These are phyloP conservation scores for Globisporangium spinosum DNA, from an alignment of 352 stramenopile species.

Conservation along the genomic window DNA sequence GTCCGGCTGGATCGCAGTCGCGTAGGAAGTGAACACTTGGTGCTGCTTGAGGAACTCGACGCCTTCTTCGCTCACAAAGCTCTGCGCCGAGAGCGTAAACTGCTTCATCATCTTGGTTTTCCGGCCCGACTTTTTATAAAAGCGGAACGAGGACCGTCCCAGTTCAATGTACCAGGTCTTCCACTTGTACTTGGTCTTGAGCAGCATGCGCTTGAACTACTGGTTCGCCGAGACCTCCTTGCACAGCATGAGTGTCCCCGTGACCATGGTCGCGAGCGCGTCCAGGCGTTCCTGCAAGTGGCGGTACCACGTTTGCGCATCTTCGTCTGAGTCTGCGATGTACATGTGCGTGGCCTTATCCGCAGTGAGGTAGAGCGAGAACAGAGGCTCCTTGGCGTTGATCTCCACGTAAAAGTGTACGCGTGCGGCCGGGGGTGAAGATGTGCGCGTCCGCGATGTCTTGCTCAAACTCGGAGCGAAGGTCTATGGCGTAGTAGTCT, in stretches of 20 bases:
- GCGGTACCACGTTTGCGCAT: slow-evolving; percentile 44
- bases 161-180: slow-evolving; percentile 53
- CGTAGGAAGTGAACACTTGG: slow-evolving; percentile 33
- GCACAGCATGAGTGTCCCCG: slow-evolving; percentile 42
- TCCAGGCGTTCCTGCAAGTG: slow-evolving; percentile 51
- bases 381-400: slow-evolving; percentile 42
- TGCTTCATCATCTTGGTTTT: slow-evolving; percentile 63
- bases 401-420: slow-evolving; percentile 64
- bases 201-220: slow-evolving; percentile 48
- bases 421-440: slow-evolving; percentile 39
- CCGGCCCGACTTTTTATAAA: slow-evolving; percentile 40
- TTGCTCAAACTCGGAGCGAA: slow-evolving; percentile 53
- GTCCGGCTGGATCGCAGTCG: slow-evolving; percentile 33
- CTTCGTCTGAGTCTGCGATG: slow-evolving; percentile 44
- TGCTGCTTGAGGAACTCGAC: slow-evolving; percentile 49
- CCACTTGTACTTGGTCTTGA: slow-evolving; percentile 72
- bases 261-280: slow-evolving; percentile 46
- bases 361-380: slow-evolving; percentile 64
- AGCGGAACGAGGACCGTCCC: slow-evolving; percentile 46
- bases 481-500: slow-evolving; percentile 65
- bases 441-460: slow-evolving; percentile 53
- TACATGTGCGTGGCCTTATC: slow-evolving; percentile 60
- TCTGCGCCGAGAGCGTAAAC: slow-evolving; percentile 52
- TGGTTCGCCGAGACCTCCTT: slow-evolving; percentile 45
- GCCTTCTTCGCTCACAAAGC: slow-evolving; percentile 52